phyloP scores from a whole-genome alignment of 2,329 filamentous ascomycete species.

The Neobulgaria alba region DNA sequence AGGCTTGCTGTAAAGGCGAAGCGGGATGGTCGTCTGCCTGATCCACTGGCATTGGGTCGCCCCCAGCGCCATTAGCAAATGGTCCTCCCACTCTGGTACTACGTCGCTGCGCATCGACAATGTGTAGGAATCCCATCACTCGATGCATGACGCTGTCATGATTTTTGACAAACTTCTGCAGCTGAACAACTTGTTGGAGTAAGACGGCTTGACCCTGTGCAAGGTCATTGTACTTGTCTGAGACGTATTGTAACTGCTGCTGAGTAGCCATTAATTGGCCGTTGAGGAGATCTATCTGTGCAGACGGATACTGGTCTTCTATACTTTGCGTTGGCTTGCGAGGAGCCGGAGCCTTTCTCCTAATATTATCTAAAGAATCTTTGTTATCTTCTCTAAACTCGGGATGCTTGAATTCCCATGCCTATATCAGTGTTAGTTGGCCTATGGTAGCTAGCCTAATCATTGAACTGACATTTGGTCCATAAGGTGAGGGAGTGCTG shows the following conservation, averaged over 20 bases:
- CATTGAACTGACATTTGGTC: constrained; percentile 54
- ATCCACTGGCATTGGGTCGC: constrained; percentile 24
- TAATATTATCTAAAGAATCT: constrained; percentile 92
- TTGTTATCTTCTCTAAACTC: constrained; percentile 95
- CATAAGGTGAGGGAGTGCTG: constrained; percentile 72
- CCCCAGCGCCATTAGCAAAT: constrained; percentile 34
- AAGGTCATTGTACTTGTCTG: constrained; percentile 77
- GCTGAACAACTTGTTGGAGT: constrained; percentile 50
- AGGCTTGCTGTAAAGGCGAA: constrained; percentile 59
- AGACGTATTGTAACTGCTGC: constrained; percentile 81
- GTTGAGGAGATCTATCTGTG: constrained; percentile 84
- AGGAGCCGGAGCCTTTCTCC: constrained; percentile 86
- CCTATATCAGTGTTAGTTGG: constrained; percentile 40
- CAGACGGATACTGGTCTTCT: constrained; percentile 69
- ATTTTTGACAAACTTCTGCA: constrained; percentile 57
- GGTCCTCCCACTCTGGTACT: constrained; percentile 43
- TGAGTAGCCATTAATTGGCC: constrained; percentile 84
- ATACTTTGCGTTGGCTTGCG: constrained; percentile 57
- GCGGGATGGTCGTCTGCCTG: constrained; percentile 50
- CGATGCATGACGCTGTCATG: constrained; percentile 65
- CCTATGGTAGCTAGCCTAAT: neutral
- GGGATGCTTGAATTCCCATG: constrained; percentile 96
- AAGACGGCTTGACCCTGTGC: constrained; percentile 53
- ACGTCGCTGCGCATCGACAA: constrained; percentile 54
- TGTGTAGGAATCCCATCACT: constrained; percentile 59